These are phyloP conservation scores for Monosporascus sp. DNA, from an alignment of 2,329 filamentous ascomycete species.

Conservation along the genomic window DNA sequence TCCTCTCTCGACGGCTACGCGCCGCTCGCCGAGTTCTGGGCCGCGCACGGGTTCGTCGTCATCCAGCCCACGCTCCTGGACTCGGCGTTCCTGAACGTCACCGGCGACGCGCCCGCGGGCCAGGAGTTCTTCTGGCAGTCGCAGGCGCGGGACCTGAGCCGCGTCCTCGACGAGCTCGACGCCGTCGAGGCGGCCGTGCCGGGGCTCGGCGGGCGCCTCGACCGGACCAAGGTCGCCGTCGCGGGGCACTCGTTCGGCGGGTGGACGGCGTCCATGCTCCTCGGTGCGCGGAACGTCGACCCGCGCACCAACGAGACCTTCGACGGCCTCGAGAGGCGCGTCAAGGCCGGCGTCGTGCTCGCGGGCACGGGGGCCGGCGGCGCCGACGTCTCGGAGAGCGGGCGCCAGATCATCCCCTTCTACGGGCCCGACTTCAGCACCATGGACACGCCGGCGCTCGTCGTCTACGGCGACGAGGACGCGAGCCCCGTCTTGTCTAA, in stretches of 20 bases:
- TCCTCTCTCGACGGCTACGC: conserved; percentile 36
- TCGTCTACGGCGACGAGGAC: conserved; percentile 34
- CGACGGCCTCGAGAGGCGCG: conserved; percentile 23
- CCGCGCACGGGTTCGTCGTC: conserved; percentile 35
- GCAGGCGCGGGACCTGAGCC: conserved; percentile 29
- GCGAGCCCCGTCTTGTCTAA: conserved; percentile 24
- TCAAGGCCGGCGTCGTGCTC: conserved; percentile 32
- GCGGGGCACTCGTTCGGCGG: conserved; percentile 35
- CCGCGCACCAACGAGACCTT: conserved; percentile 18
- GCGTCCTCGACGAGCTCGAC: conserved; percentile 32
- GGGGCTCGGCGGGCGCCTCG: conserved; percentile 27
- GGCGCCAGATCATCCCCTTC: conserved; percentile 24
- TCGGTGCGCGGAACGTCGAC: conserved; percentile 30
- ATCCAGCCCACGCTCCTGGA: conserved; percentile 37
- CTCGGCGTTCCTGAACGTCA: conserved; percentile 25
- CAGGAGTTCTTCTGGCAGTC: conserved; percentile 27
- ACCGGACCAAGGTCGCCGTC: conserved; percentile 27
- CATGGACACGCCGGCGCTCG: conserved; percentile 30
- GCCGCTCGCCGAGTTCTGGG: conserved; percentile 36
- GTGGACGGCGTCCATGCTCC: conserved; percentile 26
- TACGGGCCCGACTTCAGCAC: conserved; percentile 26
- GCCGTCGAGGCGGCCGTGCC: conserved; percentile 28
- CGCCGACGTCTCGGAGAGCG: conserved; percentile 22
- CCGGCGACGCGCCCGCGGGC: conserved; percentile 8
- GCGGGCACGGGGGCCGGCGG: conserved; percentile 26